phyloP scores from a whole-genome alignment of 208 protist species.

The Acanthamoeba sp. region DNA sequence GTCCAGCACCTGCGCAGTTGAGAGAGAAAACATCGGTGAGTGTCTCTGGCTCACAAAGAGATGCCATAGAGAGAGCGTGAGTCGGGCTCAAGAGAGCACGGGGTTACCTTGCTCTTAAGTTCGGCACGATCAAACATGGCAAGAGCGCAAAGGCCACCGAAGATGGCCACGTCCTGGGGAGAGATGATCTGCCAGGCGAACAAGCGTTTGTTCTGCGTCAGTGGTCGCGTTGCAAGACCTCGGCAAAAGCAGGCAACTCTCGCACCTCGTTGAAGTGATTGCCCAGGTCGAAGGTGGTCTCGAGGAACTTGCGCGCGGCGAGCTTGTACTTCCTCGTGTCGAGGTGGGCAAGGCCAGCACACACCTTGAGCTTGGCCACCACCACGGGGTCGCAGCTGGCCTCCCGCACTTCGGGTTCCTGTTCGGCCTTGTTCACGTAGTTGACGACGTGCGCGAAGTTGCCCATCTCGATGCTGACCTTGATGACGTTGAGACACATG shows the following conservation, averaged over 20 bases:
- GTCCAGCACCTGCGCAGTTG: conserved; percentile 86
- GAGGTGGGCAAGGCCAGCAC: conserved; percentile 85
- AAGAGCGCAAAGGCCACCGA: conserved; percentile 90
- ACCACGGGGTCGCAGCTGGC: conserved; percentile 4
- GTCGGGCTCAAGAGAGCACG: neutral
- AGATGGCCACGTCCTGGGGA: conserved; percentile 89
- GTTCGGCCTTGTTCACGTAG: conserved; percentile 88
- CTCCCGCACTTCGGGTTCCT: conserved; percentile 75
- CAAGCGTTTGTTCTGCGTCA: no score
- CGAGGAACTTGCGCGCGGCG: conserved; percentile 88
- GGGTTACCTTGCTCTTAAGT: conserved; percentile 77
- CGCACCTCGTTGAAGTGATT: conserved; percentile 78
- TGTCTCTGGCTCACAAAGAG: neutral
- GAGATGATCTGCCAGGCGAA: conserved; percentile 88
- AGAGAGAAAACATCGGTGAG: neutral
- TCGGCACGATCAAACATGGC: conserved; percentile 90
- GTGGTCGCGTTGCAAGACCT: no score
- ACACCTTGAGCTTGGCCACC: conserved; percentile 80
- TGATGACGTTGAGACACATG: conserved; percentile 91
- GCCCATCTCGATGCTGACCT: conserved; percentile 82
- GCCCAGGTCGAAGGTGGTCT: conserved; percentile 77
- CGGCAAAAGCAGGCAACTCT: no score
- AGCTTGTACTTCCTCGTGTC: conserved; percentile 87
- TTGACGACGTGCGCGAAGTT: conserved; percentile 88
- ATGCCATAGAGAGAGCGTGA: no score